phyloP scores from a whole-genome alignment of 805 yeast genomes.

The Lipomyces japonicus region DNA sequence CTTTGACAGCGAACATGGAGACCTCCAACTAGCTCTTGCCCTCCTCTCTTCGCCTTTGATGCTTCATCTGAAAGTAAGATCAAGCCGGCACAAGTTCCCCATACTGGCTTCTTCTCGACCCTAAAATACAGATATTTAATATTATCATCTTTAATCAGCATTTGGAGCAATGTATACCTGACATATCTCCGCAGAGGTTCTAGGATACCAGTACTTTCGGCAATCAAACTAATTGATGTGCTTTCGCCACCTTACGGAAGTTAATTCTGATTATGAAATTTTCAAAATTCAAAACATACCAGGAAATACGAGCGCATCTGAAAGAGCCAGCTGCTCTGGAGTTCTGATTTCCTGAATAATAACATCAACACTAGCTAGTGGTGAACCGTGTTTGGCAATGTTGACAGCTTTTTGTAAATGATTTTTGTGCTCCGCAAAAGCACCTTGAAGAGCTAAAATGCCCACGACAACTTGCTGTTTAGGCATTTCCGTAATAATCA shows the following conservation, averaged over 20 bases:
- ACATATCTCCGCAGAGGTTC: constrained; percentile 53
- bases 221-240: constrained; percentile 64
- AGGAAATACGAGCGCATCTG: constrained; percentile 65
- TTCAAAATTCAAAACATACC: constrained; percentile 40
- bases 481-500: constrained; percentile 3
- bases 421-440: constrained; percentile 63
- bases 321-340: constrained; percentile 45
- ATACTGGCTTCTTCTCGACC: constrained; percentile 49
- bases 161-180: constrained; percentile 31
- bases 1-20: constrained; percentile 60
- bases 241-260: constrained; percentile 52
- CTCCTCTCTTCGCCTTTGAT: constrained; percentile 46
- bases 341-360: constrained; percentile 51
- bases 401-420: constrained; percentile 44
- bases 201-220: constrained; percentile 59
- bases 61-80: constrained; percentile 55
- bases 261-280: not conserved
- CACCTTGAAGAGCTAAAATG: constrained; percentile 76
- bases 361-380: constrained; percentile 28
- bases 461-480: constrained; percentile 45
- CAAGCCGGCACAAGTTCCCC: constrained; percentile 89
- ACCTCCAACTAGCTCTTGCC: constrained; percentile 60
- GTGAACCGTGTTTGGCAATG: constrained; percentile 24
- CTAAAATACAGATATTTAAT: constrained; percentile 1
- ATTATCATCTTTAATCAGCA: not conserved